Conservation (phyloP, 2,329 filamentous ascomycete genomes). For the Exserohilum rostratum region DNA sequence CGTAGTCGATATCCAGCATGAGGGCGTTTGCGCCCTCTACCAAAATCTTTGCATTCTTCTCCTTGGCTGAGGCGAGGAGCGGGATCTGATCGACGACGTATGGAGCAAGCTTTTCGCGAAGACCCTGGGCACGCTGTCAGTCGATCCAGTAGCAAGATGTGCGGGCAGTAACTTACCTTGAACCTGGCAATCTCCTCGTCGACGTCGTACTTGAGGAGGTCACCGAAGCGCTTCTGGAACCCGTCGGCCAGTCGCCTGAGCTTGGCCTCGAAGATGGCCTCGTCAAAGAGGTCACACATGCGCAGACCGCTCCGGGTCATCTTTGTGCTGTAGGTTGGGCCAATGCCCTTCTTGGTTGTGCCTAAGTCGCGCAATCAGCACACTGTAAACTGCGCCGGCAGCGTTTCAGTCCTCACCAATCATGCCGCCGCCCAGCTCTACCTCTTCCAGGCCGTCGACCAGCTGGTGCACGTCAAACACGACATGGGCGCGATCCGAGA, state of each 20-base stretch:
- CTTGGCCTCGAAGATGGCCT: constrained; percentile 69
- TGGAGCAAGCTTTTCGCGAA: constrained; percentile 62
- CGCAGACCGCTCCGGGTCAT: constrained; percentile 70
- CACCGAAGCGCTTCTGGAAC: constrained; percentile 73
- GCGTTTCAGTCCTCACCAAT: constrained; percentile 37
- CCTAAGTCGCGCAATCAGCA: constrained; percentile 51
- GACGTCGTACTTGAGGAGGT: constrained; percentile 69
- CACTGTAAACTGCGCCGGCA: neutral
- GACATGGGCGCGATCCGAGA: constrained; percentile 68
- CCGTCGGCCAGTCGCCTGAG: constrained; percentile 65
- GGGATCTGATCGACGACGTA: constrained; percentile 72
- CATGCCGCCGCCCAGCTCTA: constrained; percentile 56
- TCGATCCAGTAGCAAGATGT: neutral
- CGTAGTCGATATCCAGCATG: constrained; percentile 67
- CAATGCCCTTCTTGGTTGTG: constrained; percentile 60
- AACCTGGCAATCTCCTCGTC: constrained; percentile 72
- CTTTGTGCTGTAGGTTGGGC: constrained; percentile 67
- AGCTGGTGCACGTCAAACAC: constrained; percentile 69
- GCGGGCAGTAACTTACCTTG: constrained; percentile 49
- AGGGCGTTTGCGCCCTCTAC: constrained; percentile 73
- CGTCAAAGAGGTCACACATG: constrained; percentile 71
- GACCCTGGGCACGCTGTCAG: constrained; percentile 47
- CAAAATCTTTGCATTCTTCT: constrained; percentile 64
- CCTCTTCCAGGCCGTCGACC: constrained; percentile 72
- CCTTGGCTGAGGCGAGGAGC: constrained; percentile 67